Base-by-base conservation (phyloP, 2,329 filamentous ascomycete species). In the Bipolaris cookei region DNA sequence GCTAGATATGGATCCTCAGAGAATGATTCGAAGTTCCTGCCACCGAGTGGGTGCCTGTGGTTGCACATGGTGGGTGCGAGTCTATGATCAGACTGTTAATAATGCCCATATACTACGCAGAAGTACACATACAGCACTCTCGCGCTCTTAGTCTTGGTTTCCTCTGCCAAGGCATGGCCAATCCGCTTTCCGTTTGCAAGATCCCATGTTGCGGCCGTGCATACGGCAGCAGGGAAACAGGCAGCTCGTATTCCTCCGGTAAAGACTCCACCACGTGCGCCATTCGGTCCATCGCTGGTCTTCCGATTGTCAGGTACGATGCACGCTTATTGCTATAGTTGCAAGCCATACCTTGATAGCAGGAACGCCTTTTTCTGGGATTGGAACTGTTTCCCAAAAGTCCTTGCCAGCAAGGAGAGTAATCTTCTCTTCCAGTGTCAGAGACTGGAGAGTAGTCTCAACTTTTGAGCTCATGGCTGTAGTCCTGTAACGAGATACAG, bases 31-130 rank as follows among this genome's bases (percentile, higher is more conserved):
- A 94, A 95, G 59, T 92, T 92, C 56, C 91, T 84, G 6, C 91
- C 91, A 4, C 90, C 90, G 0, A 95, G 81, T 0, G 91, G 91
- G 54, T 90, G 89, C 13, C 91, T 85, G 66, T 95, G 91, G 78
- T 91, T 88, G 76, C 90, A 92, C 55, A 92, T 88, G 0, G 90
- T 92, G 0, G 90, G 90, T 0, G 88, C 90, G 2, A 94, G 82
- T 6, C 72, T 75, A 30, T 20, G 5, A 34, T n/a, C 23, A 30
- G 46, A 7, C 64, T 20, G 60, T 59, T 32, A 23, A 8, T 30
- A 6, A 2, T 20, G 11, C 14, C 18, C 23, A 8, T n/a, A 20
- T 4, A 7, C 18, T n/a, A 3, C 4, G 4, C 11, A 5, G 21
- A n/a, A 8, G 6, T 25, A 34, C 20, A 58, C 70, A 6, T 66